Evolutionary conservation across 176 grass and related monocot species (phyloP).

Genomic region (Aechmea fasciata): DNA sequence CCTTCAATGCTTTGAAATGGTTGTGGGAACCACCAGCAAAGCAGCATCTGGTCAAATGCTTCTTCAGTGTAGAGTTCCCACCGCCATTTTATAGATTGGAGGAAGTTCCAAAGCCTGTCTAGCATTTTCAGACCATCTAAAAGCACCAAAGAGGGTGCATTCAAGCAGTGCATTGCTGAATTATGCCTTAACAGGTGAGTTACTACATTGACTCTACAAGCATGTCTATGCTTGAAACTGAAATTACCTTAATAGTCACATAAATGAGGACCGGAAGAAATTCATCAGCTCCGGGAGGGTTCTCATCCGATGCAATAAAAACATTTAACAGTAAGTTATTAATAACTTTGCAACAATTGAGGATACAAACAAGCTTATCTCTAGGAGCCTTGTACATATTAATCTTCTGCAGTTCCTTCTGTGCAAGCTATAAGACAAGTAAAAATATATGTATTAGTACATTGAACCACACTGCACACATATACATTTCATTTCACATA

Average conservation of each 20-base stretch:
- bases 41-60: no score
- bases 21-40: no score
- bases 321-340: slow-evolving; percentile 92
- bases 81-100: no score
- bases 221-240: neutral
- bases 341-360: slow-evolving; percentile 96
- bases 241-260: slow-evolving; percentile 83
- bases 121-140: no score
- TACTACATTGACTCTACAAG: neutral
- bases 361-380: slow-evolving; percentile 85
- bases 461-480: no score
- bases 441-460: slow-evolving; percentile 8
- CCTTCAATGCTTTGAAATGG: no score
- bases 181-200: neutral
- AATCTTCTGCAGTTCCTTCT: slow-evolving; percentile 98
- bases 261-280: slow-evolving; percentile 96
- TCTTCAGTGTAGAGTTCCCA: no score
- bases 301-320: slow-evolving; percentile 57
- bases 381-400: slow-evolving; percentile 96
- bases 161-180: no score
- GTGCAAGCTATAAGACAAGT: slow-evolving; percentile 59
- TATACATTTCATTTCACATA: no score
- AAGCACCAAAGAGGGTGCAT: no score
- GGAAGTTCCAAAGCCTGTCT: no score
- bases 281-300: slow-evolving; percentile 84